phyloP scores from a whole-genome alignment of 1,139 yeast species.

The Protomyces macrosporus region DNA sequence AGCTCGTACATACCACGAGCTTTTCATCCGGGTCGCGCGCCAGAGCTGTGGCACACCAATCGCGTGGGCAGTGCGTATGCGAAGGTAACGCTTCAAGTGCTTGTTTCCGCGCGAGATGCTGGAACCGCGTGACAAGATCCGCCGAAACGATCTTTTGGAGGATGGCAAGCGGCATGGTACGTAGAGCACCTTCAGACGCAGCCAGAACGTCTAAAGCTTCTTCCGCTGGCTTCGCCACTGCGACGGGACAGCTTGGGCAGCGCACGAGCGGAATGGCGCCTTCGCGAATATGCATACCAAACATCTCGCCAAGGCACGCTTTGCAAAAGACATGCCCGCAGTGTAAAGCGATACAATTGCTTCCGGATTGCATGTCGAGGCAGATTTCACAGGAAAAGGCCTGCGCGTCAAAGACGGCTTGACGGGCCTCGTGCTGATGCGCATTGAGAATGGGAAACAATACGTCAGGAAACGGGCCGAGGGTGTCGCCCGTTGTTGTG shows the following conservation, averaged over 20 bases:
- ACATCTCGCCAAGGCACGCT: constrained; percentile 20
- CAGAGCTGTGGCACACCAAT: constrained; percentile 16
- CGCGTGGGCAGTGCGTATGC: constrained; percentile 23
- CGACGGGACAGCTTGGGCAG: constrained; percentile 13
- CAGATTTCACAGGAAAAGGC: constrained; percentile 18
- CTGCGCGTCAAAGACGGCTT: not conserved
- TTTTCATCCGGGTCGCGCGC: constrained; percentile 26
- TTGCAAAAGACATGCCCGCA: constrained; percentile 35
- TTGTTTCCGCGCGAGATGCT: constrained; percentile 10
- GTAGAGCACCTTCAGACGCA: not conserved
- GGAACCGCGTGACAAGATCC: constrained; percentile 9
- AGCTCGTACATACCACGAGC: constrained; percentile 20
- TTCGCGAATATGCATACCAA: constrained; percentile 19
- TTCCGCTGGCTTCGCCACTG: not conserved
- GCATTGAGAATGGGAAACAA: not conserved
- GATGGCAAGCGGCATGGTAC: not conserved
- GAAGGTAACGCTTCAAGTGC: constrained; percentile 22
- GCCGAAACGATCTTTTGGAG: constrained; percentile 4
- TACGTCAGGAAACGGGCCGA: not conserved
- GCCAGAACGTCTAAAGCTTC: not conserved
- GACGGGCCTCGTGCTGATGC: constrained; percentile 5
- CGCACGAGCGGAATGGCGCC: constrained; percentile 17
- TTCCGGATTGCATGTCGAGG: constrained; percentile 12
- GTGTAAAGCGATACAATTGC: constrained; percentile 2
- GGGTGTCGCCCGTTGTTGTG: not conserved